Base-by-base conservation (phyloP, 208 protist genomes). In the Trypanosoma brucei region DNA sequence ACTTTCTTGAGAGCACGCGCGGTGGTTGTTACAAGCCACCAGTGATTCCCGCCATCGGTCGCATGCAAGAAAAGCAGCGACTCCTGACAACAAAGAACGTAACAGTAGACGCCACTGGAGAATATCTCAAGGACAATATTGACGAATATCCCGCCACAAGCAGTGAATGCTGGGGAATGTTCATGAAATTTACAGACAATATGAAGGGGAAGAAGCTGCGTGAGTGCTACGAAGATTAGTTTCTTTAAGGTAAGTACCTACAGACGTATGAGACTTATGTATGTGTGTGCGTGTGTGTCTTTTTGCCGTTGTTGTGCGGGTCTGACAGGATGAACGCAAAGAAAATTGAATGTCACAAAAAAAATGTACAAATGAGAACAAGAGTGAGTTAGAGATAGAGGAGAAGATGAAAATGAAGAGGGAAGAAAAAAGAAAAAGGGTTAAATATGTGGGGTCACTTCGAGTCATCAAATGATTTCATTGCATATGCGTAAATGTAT, bases 151-250 rank as follows among this genome's bases (percentile, higher is more conserved):
- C 83, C n/a, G 70, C 81, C 50, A 89, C 83, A 11, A 89, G 81
- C 67, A 89, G 72, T 60, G 56, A 74, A 51, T 79, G 64, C n/a
- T 68, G 79, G 22, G 83, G 83, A 14, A 52, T 65, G 31, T 68
- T 86, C 39, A 82, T 86, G 72, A 72, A 68, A 22, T 89, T 69
- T 33, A 80, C 68, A 50, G 68, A 93, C 60, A 73, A 78, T 0
- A 91, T 93, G 83, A 69, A 87, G 63, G 79, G 83, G 51, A 87
- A 79, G n/a, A 74, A 83, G n/a, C 78, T 93, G 3, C 83, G 86
- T 2, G 68, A 83, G 8, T 68, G 85, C 40, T 87, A 76, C 22
- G 65, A 72, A 42, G 46, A 61, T 48, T 49, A 66, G 22, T 46
- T 46, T 6, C 42, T 0, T 46, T 46, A 11, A 11, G 8, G 11